A percentile compares a stretch with the other conserved stretches of the same genome.
phyloP scores from a whole-genome alignment of 257 asterid genomes.

The Primulina tabacum region DNA sequence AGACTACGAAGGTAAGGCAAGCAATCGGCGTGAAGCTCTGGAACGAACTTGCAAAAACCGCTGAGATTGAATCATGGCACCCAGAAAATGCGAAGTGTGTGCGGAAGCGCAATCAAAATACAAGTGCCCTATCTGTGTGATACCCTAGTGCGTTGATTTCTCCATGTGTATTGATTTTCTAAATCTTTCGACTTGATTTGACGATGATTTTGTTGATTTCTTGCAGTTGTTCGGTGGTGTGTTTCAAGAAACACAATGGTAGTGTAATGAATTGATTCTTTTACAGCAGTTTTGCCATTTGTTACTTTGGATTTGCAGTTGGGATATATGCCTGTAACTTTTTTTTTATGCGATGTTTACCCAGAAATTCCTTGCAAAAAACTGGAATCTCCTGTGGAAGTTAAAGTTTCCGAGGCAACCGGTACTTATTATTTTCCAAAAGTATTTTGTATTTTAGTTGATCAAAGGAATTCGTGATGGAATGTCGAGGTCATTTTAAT shows the following conservation, averaged over 20 bases:
- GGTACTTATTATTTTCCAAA: not conserved
- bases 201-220: conserved; percentile 6
- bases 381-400: conserved; percentile 37
- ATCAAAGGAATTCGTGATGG: not conserved
- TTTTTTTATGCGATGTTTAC: conserved; percentile 18
- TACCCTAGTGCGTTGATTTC: conserved; percentile 52
- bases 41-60: not conserved
- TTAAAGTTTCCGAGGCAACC: conserved; percentile 30
- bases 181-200: conserved; percentile 1
- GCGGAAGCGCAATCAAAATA: conserved; percentile 62
- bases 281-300: not conserved
- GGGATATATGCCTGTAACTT: conserved; percentile 2
- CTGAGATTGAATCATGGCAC: conserved; percentile 37
- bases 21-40: not conserved
- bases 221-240: conserved; percentile 62
- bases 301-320: not conserved
- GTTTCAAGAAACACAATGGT: conserved; percentile 95
- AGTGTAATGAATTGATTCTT: not conserved
- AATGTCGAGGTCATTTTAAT: not conserved
- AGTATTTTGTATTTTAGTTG: not conserved
- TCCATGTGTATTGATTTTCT: not conserved
- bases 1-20: not conserved
- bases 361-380: conserved; percentile 72
- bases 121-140: conserved; percentile 81
- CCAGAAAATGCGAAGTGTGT: conserved; percentile 65